Conservation (phyloP, 1,284 basidiomycete genomes). For the Ustilago loliicola region DNA sequence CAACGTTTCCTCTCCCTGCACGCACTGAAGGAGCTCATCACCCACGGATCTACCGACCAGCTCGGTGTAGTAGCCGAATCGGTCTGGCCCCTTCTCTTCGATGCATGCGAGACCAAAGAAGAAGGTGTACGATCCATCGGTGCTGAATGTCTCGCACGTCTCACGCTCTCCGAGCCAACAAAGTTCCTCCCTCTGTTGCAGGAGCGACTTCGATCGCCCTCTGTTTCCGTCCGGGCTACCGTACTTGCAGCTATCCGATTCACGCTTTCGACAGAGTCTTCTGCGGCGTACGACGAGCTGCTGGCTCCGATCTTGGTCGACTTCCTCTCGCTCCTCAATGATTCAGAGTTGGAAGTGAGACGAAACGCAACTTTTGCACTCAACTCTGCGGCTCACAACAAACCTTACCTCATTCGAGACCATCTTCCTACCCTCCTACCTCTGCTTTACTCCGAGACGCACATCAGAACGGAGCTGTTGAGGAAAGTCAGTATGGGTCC, state of each 20-base stretch:
- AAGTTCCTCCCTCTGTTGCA: conserved; percentile 79
- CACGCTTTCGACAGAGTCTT: conserved; percentile 86
- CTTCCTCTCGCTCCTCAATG: conserved; percentile 88
- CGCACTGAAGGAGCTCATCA: conserved; percentile 94
- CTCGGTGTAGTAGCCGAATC: conserved; percentile 85
- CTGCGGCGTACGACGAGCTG: conserved; percentile 86
- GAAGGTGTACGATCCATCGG: conserved; percentile 94
- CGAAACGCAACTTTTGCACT: conserved; percentile 77
- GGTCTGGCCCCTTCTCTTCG: conserved; percentile 82
- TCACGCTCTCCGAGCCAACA: conserved; percentile 89
- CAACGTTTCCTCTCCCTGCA: conserved; percentile 79
- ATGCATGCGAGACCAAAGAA: conserved; percentile 74
- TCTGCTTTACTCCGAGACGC: conserved; percentile 84
- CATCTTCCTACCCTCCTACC: conserved; percentile 84
- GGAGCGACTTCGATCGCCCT: conserved; percentile 77
- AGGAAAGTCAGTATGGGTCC: conserved; percentile 95
- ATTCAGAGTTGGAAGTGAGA: conserved; percentile 75
- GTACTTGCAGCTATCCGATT: conserved; percentile 95
- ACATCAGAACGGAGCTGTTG: conserved; percentile 76
- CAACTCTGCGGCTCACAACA: conserved; percentile 93
- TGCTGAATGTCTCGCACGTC: conserved; percentile 94
- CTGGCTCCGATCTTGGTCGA: conserved; percentile 87
- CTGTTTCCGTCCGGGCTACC: conserved; percentile 77
- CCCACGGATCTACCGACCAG: conserved; percentile 85
- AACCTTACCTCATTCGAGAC: conserved; percentile 89